Conservation (phyloP, 2,329 filamentous ascomycete species). For the Colletotrichum godetiae region DNA sequence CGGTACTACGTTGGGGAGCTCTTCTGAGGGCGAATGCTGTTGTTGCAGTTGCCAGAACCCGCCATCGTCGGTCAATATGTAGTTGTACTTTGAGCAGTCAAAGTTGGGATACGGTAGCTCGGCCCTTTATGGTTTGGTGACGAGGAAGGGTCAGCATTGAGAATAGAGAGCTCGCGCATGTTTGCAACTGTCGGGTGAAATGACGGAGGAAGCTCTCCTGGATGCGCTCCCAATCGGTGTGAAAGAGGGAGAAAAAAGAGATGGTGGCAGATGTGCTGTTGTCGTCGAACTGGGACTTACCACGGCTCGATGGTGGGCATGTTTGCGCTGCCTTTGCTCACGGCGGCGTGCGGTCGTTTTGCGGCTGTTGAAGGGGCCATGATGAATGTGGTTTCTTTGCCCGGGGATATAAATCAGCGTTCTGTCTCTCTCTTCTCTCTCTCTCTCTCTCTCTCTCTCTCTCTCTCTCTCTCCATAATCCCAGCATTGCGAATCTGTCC, state of each 20-base stretch:
- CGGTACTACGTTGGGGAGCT: constrained; percentile 27
- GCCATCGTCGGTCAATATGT: constrained; percentile 34
- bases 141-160: background rate
- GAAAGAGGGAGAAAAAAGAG: background rate
- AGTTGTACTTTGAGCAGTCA: constrained; percentile 37
- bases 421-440: too few species aligned
- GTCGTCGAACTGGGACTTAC: background rate
- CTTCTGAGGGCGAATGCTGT: constrained; percentile 23
- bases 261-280: background rate
- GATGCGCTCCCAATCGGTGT: background rate
- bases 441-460: too few species aligned
- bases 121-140: constrained; percentile 10
- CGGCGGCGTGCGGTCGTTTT: constrained; percentile 30
- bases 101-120: constrained; percentile 30
- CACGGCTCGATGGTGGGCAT: constrained; percentile 1
- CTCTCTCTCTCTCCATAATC: background rate
- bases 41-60: constrained; percentile 37
- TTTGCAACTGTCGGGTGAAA: too few species aligned
- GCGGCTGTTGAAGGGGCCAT: constrained; percentile 33
- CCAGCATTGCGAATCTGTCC: constrained; percentile 27
- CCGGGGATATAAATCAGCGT: constrained; percentile 17
- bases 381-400: constrained; percentile 20
- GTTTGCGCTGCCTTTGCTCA: constrained; percentile 15
- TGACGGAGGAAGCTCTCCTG: background rate
- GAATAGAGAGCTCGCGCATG: background rate